Conservation (phyloP, 2,329 filamentous ascomycete genomes). For the Colletotrichum falcatum region DNA sequence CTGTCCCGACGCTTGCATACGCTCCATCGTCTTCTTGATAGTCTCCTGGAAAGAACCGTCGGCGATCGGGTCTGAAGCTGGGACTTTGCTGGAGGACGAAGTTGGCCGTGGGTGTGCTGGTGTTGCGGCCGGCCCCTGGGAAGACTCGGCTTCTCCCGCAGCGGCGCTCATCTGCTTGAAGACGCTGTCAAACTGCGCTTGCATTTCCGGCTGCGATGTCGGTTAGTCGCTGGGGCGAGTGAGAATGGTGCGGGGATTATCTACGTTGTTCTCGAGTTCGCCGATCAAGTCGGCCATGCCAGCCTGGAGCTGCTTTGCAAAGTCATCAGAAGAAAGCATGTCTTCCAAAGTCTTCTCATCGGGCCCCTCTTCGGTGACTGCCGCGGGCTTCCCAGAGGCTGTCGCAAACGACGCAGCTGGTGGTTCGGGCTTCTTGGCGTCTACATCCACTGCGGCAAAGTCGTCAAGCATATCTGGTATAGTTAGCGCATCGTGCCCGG, state of each 20-base stretch:
- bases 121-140: constrained; percentile 43
- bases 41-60: constrained; percentile 89
- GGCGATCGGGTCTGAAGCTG: constrained; percentile 51
- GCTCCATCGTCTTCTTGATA: constrained; percentile 93
- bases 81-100: constrained; percentile 42
- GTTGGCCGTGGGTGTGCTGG: constrained; percentile 44
- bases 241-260: neutral
- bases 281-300: constrained; percentile 89
- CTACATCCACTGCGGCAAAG: constrained; percentile 76
- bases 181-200: constrained; percentile 81
- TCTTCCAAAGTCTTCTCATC: constrained; percentile 52
- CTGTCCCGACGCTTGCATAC: constrained; percentile 91
- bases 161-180: constrained; percentile 77
- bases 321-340: constrained; percentile 76
- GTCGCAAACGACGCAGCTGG: constrained; percentile 37
- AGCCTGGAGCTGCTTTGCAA: constrained; percentile 86
- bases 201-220: constrained; percentile 71
- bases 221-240: neutral
- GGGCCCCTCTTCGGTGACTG: constrained; percentile 42
- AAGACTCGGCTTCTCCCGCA: constrained; percentile 47
- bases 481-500: constrained; percentile 13
- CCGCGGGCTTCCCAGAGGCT: constrained; percentile 44
- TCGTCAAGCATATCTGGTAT: constrained; percentile 89
- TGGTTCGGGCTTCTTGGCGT: constrained; percentile 55
- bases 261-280: constrained; percentile 67